Conservation (phyloP, 2,329 filamentous ascomycete genomes). For the Eutypella sp. region DNA sequence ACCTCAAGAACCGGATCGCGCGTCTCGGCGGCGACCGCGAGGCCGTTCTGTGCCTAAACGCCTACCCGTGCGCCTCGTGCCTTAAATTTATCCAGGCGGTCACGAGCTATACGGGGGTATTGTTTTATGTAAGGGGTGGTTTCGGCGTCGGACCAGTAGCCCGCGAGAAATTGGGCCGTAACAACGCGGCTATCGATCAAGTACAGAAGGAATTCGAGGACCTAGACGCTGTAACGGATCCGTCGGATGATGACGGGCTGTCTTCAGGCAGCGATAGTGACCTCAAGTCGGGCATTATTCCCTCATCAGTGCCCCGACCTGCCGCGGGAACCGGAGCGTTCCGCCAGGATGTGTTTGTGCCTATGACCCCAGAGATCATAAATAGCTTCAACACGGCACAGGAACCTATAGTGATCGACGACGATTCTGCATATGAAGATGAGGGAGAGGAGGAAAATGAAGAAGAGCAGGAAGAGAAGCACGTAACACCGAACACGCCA, state of each 20-base stretch:
- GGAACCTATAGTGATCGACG: no score
- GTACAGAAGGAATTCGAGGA: not conserved
- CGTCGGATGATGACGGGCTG: not conserved
- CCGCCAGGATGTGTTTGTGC: no score
- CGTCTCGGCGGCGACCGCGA: slow-evolving; percentile 6
- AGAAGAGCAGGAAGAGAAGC: no score
- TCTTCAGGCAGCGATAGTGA: no score
- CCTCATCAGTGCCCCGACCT: not conserved
- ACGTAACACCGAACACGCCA: no score
- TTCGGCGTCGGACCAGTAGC: slow-evolving; percentile 14
- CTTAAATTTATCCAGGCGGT: slow-evolving; percentile 15
- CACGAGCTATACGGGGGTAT: slow-evolving; percentile 11
- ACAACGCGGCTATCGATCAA: not conserved
- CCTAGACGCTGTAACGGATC: not conserved
- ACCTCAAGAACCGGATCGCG: slow-evolving; percentile 1
- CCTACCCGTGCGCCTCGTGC: slow-evolving; percentile 16
- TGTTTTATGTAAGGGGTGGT: slow-evolving; percentile 9
- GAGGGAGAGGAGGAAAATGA: no score
- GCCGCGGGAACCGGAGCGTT: not conserved
- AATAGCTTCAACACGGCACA: no score
- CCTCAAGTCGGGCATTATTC: no score
- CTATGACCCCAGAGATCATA: no score
- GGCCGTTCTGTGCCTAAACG: slow-evolving; percentile 17
- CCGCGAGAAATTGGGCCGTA: not conserved
- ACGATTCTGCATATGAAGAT: no score